These are phyloP conservation scores for Geosmithia flava DNA, from an alignment of 2,329 filamentous ascomycete genomes.

Conservation along the genomic window DNA sequence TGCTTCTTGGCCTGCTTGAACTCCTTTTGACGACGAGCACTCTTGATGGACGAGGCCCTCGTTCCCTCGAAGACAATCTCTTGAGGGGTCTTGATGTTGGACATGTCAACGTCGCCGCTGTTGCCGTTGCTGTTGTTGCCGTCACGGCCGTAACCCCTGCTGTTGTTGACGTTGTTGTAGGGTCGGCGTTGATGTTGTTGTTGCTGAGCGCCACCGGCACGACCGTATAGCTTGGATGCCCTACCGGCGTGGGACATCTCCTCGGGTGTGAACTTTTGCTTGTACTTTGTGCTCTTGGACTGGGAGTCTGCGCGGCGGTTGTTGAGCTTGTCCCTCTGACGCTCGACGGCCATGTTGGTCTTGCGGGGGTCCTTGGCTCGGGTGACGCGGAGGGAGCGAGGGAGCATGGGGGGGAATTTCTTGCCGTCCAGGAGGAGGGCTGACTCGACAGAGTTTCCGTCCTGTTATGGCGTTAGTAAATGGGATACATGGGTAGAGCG, in stretches of 20 bases:
- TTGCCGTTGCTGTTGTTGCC: slow-evolving; percentile 3
- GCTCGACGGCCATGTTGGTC: slow-evolving; percentile 34
- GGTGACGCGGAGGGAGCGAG: slow-evolving; percentile 71
- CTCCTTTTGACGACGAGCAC: slow-evolving; percentile 43
- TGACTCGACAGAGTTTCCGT: slow-evolving; percentile 80
- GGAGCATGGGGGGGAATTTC: slow-evolving; percentile 90
- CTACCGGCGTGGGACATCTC: slow-evolving; percentile 62
- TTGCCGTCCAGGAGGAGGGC: slow-evolving; percentile 81
- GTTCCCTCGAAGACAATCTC: slow-evolving; percentile 72
- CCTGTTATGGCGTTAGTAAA: slow-evolving; percentile 25
- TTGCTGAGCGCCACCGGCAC: slow-evolving; percentile 25
- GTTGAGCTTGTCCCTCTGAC: slow-evolving; percentile 7
- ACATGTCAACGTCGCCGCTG: slow-evolving; percentile 5
- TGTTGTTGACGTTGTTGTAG: too few relatives aligned
- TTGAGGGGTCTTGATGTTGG: slow-evolving; percentile 45
- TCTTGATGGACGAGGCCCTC: slow-evolving; percentile 53
- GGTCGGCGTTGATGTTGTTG: not conserved
- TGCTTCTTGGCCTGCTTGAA: slow-evolving; percentile 45
- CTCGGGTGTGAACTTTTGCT: slow-evolving; percentile 57
- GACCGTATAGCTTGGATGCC: slow-evolving; percentile 52
- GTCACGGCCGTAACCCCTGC: not conserved
- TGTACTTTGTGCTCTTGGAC: slow-evolving; percentile 39
- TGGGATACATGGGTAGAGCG: not conserved
- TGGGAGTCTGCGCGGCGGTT: slow-evolving; percentile 20
- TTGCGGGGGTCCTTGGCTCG: slow-evolving; percentile 67